Evolutionary conservation across 1,284 basidiomycete genomes (phyloP), one percentile per base, ranked within the genome.

Genomic region (Polyporus tsugae): DNA sequence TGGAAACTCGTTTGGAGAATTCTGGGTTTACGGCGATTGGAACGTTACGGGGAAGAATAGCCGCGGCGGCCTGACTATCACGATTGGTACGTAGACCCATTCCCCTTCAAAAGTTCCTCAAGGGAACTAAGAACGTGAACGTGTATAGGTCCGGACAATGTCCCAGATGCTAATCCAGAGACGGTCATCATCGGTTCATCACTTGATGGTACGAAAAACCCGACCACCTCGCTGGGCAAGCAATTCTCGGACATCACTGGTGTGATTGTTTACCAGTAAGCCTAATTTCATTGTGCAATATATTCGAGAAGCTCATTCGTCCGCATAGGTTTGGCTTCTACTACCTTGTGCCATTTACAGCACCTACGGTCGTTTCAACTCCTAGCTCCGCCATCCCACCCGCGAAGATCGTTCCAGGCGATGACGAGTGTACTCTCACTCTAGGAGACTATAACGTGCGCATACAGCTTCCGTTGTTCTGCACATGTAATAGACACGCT

Each of bases 11-110:
- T 89, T 84, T 74, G 85, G 85, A 19, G 87, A 89, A 68, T 86
- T 89, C 68, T 90, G 87, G 87, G 85, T 87, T 0, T 80, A 85
- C 62, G 88, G 88, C 7, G 80, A 84, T 63, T 89, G 88, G 88
- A 76, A 80, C 2, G 84, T 85, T 2, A 88, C 87, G 6, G 75
- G 75, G 7, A 84, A 87, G 13, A 90, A 90, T 74, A 75, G 77
- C 19, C 83, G 88, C 22, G 89, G 89, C 15, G 89, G 89, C 1
- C 72, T 90, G 62, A 86, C 84, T 0, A 79, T 89, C 36, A 87
- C 82, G 4, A 80, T 85, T 63, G 86, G 88, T 88, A 72, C 2
- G 70, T n/a, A 15, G 6, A 13, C 17, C n/a, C 6, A 2, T 1
- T 15, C 6, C 6, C 15, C 19, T 53, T 38, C 7, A 0, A 33